Percentiles rank a stretch among this genome's conserved stretches.
Evolutionary conservation across 805 yeast species (phyloP).

Genomic region (Komagataella phaffii): DNA sequence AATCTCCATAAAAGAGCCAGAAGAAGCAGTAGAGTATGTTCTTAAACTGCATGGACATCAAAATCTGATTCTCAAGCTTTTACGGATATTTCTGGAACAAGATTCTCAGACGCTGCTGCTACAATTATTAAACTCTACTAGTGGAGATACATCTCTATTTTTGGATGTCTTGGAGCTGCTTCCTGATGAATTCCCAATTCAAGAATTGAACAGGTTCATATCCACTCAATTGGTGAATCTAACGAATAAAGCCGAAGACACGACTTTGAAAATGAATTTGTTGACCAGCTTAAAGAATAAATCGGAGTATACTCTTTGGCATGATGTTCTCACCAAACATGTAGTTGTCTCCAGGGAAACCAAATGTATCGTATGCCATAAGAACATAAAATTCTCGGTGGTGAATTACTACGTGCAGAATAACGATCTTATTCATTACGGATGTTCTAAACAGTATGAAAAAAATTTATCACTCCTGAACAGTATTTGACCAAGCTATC

Average conservation of each 20-base stretch:
- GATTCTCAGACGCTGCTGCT: neutral
- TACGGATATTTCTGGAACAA: neutral
- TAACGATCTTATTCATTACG: neutral
- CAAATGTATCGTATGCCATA: neutral
- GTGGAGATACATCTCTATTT: neutral
- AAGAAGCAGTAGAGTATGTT: neutral
- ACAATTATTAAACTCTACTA: neutral
- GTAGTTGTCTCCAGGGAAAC: neutral
- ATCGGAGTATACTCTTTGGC: neutral
- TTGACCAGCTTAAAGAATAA: neutral
- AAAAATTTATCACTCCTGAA: slow-evolving; percentile 60
- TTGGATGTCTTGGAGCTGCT: neutral
- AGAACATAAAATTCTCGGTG: neutral
- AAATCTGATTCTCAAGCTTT: neutral
- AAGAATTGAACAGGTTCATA: neutral
- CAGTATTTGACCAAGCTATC: slow-evolving; percentile 69
- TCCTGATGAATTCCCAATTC: neutral
- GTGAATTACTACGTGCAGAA: neutral
- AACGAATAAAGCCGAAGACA: neutral
- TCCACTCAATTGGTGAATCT: neutral
- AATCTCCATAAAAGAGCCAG: neutral
- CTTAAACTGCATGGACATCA: neutral
- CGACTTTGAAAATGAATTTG: neutral
- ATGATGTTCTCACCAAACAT: neutral
- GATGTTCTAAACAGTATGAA: slow-evolving; percentile 27